These are phyloP conservation scores for Cyathus striatus DNA, from an alignment of 768 basidiomycete genomes.

Conservation along the genomic window DNA sequence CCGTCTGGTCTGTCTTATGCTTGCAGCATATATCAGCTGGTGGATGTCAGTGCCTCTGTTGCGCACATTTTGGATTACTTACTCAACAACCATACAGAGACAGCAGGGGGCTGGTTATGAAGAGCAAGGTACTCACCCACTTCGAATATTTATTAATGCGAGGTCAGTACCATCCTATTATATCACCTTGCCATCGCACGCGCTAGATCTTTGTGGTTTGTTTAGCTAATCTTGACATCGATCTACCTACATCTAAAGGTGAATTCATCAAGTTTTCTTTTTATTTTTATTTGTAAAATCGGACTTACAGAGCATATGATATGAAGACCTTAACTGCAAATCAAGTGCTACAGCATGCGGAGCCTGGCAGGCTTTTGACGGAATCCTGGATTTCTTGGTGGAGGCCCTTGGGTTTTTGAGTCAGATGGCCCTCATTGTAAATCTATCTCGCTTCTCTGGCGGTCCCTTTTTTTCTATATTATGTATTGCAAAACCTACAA, in stretches of 20 bases:
- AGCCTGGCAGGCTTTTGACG: conserved; percentile 20
- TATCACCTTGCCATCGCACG: background rate
- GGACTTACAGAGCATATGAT: background rate
- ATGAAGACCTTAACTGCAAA: conserved; percentile 15
- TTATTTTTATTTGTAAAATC: background rate
- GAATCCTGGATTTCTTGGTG: conserved; percentile 14
- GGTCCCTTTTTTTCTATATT: conserved; percentile 28
- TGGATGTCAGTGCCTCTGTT: conserved; percentile 12
- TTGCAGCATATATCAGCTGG: conserved; percentile 14
- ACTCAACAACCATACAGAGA: background rate
- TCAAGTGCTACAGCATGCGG: conserved; percentile 10
- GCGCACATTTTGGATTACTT: background rate
- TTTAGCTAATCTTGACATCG: conserved; percentile 12
- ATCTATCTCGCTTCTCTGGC: conserved; percentile 21
- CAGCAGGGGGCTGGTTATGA: conserved; percentile 10
- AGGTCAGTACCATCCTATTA: conserved; percentile 9
- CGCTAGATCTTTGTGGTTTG: background rate
- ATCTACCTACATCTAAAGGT: conserved; percentile 20
- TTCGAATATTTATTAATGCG: conserved; percentile 22
- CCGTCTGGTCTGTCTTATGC: conserved; percentile 10
- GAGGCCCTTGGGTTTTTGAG: conserved; percentile 14
- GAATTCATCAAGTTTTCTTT: background rate
- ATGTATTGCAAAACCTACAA: conserved; percentile 25
- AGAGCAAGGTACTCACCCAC: conserved; percentile 12
- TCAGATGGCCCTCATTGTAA: conserved; percentile 24